Evolutionary conservation across 2,329 filamentous ascomycete species (phyloP).

Genomic region (Conoideocrella luteorostrata): DNA sequence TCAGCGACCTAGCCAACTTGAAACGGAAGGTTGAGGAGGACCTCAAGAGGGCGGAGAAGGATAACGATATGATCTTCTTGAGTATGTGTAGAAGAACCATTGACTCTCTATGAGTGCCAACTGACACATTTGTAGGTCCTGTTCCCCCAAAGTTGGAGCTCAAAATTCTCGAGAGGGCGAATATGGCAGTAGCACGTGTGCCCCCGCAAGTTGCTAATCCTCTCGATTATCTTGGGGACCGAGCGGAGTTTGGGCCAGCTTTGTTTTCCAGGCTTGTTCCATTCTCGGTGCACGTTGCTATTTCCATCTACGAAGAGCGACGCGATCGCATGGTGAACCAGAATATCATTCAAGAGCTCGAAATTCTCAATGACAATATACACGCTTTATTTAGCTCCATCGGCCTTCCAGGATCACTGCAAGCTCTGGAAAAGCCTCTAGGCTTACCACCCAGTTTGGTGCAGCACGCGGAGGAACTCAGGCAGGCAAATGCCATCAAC

Average conservation of each 20-base stretch:
- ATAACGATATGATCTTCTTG: constrained; percentile 94
- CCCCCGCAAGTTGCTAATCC: constrained; percentile 80
- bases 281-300: constrained; percentile 90
- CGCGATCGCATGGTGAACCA: constrained; percentile 86
- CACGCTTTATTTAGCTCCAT: constrained; percentile 75
- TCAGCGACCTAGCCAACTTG: constrained; percentile 74
- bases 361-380: constrained; percentile 71
- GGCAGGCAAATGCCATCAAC: constrained; percentile 80
- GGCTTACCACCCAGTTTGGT: constrained; percentile 79
- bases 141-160: constrained; percentile 87
- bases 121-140: constrained; percentile 45
- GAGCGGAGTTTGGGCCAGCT: constrained; percentile 73
- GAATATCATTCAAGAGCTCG: constrained; percentile 77
- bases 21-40: constrained; percentile 82
- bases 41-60: constrained; percentile 85
- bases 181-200: constrained; percentile 75
- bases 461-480: constrained; percentile 88
- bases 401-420: constrained; percentile 84
- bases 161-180: constrained; percentile 75
- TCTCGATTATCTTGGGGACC: constrained; percentile 71
- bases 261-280: constrained; percentile 89
- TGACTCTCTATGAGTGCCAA: not conserved
- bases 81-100: constrained; percentile 38
- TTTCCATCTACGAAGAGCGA: constrained; percentile 90
- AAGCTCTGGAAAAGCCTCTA: constrained; percentile 90